Evolutionary conservation across 805 yeast genomes (phyloP).

Genomic region (Ogataea zsoltii): DNA sequence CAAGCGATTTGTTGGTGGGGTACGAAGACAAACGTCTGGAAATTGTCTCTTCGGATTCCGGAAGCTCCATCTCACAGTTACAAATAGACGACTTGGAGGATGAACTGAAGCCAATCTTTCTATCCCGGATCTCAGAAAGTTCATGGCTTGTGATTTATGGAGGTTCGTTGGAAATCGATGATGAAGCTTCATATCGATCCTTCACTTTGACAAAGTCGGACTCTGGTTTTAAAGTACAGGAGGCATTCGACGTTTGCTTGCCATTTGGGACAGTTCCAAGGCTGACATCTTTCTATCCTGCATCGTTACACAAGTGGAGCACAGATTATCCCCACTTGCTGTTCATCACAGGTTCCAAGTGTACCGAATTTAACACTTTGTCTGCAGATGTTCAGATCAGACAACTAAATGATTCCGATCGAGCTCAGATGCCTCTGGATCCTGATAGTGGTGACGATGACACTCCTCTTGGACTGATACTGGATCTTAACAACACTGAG

Average conservation of each 20-base stretch:
- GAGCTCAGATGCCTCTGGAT: slow-evolving; percentile 74
- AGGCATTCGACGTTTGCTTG: slow-evolving; percentile 33
- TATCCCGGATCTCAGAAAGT: slow-evolving; percentile 8
- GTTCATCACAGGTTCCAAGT: slow-evolving; percentile 59
- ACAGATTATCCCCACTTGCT: slow-evolving; percentile 33
- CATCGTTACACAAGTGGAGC: slow-evolving; percentile 43
- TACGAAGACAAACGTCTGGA: slow-evolving; percentile 6
- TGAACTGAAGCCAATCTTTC: slow-evolving; percentile 6
- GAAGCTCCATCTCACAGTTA: background rate
- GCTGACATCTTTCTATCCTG: slow-evolving; percentile 45
- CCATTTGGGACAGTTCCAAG: slow-evolving; percentile 55
- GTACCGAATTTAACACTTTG: slow-evolving; percentile 60
- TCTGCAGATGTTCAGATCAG: slow-evolving; percentile 40
- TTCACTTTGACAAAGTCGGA: slow-evolving; percentile 9
- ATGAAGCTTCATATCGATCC: slow-evolving; percentile 15
- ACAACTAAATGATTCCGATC: slow-evolving; percentile 65
- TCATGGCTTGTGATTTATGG: slow-evolving; percentile 18
- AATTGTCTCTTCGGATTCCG: slow-evolving; percentile 7
- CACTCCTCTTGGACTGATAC: slow-evolving; percentile 66
- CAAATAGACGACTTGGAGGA: slow-evolving; percentile 12
- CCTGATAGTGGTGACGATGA: slow-evolving; percentile 67
- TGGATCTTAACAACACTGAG: slow-evolving; percentile 54
- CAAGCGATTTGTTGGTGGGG: slow-evolving; percentile 7
- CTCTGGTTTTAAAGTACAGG: slow-evolving; percentile 18
- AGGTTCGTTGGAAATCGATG: slow-evolving; percentile 15